Percentiles rank a stretch among this genome's conserved stretches.
These are phyloP conservation scores for Cardiospermum halicacabum DNA, from an alignment of 345 rosid species.

Conservation along the genomic window DNA sequence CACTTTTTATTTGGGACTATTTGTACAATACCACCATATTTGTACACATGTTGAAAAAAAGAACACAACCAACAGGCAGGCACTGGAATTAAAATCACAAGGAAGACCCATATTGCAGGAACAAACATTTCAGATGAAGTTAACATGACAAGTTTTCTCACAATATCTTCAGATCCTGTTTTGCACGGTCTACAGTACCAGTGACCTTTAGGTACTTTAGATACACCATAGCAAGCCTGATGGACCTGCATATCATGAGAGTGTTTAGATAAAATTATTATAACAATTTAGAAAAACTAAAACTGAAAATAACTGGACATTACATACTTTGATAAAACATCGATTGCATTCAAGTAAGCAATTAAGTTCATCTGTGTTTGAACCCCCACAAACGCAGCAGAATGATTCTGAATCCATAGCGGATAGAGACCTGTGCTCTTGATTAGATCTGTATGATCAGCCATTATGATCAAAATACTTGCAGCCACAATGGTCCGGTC, in stretches of 20 bases:
- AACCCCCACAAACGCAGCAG: constrained; percentile 50
- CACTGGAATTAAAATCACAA: neutral
- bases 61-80: neutral
- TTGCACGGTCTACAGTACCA: constrained; percentile 54
- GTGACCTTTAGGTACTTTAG: constrained; percentile 35
- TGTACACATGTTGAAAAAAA: too few species aligned
- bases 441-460: constrained; percentile 21
- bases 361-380: constrained; percentile 38
- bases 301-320: constrained; percentile 1
- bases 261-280: constrained; percentile 6
- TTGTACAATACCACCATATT: too few species aligned
- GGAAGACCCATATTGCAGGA: neutral
- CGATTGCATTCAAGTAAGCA: constrained; percentile 36
- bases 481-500: neutral
- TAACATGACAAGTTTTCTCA: constrained; percentile 21
- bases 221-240: constrained; percentile 54
- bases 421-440: constrained; percentile 12
- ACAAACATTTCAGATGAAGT: neutral
- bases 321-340: constrained; percentile 36
- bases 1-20: too few species aligned
- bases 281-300: neutral
- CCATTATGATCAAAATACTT: constrained; percentile 11
- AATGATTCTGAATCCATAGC: constrained; percentile 21
- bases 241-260: constrained; percentile 32
- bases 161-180: constrained; percentile 31